A percentile compares a stretch with the other conserved stretches of the same genome.
Conservation (phyloP, 177 flowering plant genomes). For the Vitis hybrid region DNA sequence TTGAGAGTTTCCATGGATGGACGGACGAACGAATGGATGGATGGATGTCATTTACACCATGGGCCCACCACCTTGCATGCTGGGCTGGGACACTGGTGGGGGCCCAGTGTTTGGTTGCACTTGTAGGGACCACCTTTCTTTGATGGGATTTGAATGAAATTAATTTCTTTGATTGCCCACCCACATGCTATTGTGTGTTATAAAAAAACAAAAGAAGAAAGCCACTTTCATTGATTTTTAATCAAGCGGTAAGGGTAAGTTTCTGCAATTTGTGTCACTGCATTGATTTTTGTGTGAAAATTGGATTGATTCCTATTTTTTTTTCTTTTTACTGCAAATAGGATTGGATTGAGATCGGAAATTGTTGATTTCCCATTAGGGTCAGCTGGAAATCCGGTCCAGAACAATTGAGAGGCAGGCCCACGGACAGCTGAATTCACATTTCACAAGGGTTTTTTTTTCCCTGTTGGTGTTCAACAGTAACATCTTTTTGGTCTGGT, state of each 20-base stretch:
- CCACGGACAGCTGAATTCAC: constrained; percentile 20
- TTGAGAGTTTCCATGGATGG: too few relatives aligned
- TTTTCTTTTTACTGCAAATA: background rate
- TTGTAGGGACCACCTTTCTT: constrained; percentile 11
- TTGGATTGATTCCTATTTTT: background rate
- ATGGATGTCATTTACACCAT: background rate
- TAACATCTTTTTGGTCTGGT: too few relatives aligned
- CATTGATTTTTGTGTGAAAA: background rate
- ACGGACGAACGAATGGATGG: too few relatives aligned
- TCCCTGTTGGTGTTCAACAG: background rate
- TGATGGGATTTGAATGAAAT: constrained; percentile 9
- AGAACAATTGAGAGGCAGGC: background rate
- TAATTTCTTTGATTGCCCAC: background rate
- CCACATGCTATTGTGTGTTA: constrained; percentile 9
- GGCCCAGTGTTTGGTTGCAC: background rate
- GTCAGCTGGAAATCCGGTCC: background rate
- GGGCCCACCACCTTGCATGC: constrained; percentile 21
- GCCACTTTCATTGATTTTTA: background rate
- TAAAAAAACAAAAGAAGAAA: background rate
- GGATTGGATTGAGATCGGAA: constrained; percentile 1
- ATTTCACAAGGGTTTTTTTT: background rate
- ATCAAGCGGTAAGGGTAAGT: constrained; percentile 1
- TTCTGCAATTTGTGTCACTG: background rate
- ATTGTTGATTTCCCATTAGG: background rate
- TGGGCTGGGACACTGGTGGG: constrained; percentile 4